Percentiles rank a stretch among this genome's conserved stretches.
phyloP scores from a whole-genome alignment of 805 yeast species.

The Lachancea sp. region DNA sequence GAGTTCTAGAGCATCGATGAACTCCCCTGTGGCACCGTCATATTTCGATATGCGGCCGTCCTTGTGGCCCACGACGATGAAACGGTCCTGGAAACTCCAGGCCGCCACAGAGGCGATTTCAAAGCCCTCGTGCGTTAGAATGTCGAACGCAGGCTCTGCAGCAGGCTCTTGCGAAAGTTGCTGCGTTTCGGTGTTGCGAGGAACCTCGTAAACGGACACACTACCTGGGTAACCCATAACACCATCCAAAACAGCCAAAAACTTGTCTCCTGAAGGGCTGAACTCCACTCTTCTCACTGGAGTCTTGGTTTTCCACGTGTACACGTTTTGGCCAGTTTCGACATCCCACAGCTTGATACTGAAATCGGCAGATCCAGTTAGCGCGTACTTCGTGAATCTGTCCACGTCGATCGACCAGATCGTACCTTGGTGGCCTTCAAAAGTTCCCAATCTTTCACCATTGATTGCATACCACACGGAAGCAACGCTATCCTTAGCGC shows the following conservation, averaged over 20 bases:
- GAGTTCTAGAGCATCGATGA: slow-evolving; percentile 48
- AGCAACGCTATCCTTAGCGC: slow-evolving; percentile 84
- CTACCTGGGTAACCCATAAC: slow-evolving; percentile 88
- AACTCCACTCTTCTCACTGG: slow-evolving; percentile 92
- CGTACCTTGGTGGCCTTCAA: slow-evolving; percentile 85
- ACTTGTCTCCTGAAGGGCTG: slow-evolving; percentile 59
- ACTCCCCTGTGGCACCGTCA: slow-evolving; percentile 66
- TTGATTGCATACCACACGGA: slow-evolving; percentile 91
- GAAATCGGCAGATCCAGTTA: slow-evolving; percentile 90
- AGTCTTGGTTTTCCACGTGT: slow-evolving; percentile 66
- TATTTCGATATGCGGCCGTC: slow-evolving; percentile 81
- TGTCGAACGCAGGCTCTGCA: slow-evolving; percentile 51
- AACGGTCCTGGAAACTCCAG: slow-evolving; percentile 72
- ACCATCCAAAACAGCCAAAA: slow-evolving; percentile 78
- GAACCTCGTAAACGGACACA: slow-evolving; percentile 59
- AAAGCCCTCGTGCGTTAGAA: slow-evolving; percentile 53
- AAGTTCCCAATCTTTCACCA: slow-evolving; percentile 95
- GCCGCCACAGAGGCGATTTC: slow-evolving; percentile 75
- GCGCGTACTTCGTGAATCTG: slow-evolving; percentile 55
- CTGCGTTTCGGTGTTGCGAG: slow-evolving; percentile 34
- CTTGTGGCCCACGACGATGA: slow-evolving; percentile 79
- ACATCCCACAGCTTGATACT: slow-evolving; percentile 80
- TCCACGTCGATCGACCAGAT: slow-evolving; percentile 92
- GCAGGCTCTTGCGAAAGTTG: slow-evolving; percentile 32
- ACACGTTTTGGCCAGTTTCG: slow-evolving; percentile 66